These are phyloP conservation scores for Adansonia grandidieri DNA, from an alignment of 441 rosid genomes.

Conservation along the genomic window DNA sequence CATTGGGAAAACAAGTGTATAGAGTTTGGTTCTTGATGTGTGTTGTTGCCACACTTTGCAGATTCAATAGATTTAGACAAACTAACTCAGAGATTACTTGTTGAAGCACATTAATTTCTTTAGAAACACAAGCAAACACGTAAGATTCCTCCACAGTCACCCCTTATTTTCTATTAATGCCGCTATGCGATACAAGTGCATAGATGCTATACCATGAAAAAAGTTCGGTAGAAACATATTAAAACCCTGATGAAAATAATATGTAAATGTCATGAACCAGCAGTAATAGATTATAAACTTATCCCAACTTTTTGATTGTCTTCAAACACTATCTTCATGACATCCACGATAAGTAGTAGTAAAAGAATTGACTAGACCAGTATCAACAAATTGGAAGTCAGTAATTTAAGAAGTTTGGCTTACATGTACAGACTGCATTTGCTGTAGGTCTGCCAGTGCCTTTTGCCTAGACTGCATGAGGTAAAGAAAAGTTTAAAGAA, in stretches of 20 bases:
- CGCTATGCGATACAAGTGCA: background rate
- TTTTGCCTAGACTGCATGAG: constrained; percentile 80
- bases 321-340: constrained; percentile 13
- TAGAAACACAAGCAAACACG: background rate
- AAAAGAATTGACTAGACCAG: constrained; percentile 23
- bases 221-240: background rate
- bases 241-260: background rate
- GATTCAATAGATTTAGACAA: background rate
- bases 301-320: background rate
- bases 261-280: constrained; percentile 9
- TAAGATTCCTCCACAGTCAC: background rate
- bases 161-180: background rate
- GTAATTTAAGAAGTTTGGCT: constrained; percentile 33
- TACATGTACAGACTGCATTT: constrained; percentile 76
- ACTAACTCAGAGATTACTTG: background rate
- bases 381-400: constrained; percentile 23
- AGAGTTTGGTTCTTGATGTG: background rate
- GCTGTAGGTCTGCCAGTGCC: constrained; percentile 66
- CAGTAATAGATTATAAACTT: background rate
- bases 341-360: background rate
- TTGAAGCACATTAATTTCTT: background rate
- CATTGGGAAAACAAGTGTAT: background rate
- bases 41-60: background rate
- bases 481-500: constrained; percentile 19
- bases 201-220: background rate